Evolutionary conservation across 2,329 filamentous ascomycete genomes (phyloP).

Genomic region (Diaporthe amygdali): DNA sequence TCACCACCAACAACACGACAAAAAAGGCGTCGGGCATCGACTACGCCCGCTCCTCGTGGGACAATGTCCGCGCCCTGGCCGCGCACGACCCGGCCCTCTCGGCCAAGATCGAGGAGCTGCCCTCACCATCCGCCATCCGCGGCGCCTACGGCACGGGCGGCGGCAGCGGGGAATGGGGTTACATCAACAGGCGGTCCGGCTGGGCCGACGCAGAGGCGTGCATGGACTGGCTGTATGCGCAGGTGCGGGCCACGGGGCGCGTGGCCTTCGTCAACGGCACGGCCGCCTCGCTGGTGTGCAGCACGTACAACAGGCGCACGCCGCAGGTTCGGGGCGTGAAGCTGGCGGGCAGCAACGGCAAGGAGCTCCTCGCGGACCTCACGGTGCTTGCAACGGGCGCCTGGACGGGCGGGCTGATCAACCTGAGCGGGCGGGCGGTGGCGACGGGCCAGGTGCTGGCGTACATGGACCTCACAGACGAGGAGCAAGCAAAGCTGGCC

Average conservation of each 20-base stretch:
- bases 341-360: constrained; percentile 40
- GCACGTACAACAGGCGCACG: constrained; percentile 28
- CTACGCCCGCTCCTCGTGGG: constrained; percentile 65
- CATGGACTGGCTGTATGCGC: constrained; percentile 67
- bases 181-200: constrained; percentile 75
- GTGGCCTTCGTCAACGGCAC: constrained; percentile 60
- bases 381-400: constrained; percentile 85
- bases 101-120: constrained; percentile 49
- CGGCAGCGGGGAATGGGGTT: constrained; percentile 68
- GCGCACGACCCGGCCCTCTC: constrained; percentile 41
- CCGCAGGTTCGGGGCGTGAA: constrained; percentile 59
- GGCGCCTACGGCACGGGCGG: constrained; percentile 52
- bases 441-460: constrained; percentile 84
- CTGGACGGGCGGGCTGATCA: constrained; percentile 81
- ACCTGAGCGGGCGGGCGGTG: constrained; percentile 76
- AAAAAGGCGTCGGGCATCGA: constrained; percentile 51
- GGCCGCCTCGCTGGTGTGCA: constrained; percentile 48
- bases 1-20: constrained; percentile 60
- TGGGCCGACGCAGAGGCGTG: constrained; percentile 80
- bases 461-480: constrained; percentile 75
- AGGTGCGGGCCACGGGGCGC: constrained; percentile 59
- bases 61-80: constrained; percentile 63
- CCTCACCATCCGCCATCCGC: constrained; percentile 49
- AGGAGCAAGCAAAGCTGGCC: constrained; percentile 70
- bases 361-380: constrained; percentile 58